phyloP scores from a whole-genome alignment of 129 eudicot genomes.

The Chrysanthemum seticuspe region DNA sequence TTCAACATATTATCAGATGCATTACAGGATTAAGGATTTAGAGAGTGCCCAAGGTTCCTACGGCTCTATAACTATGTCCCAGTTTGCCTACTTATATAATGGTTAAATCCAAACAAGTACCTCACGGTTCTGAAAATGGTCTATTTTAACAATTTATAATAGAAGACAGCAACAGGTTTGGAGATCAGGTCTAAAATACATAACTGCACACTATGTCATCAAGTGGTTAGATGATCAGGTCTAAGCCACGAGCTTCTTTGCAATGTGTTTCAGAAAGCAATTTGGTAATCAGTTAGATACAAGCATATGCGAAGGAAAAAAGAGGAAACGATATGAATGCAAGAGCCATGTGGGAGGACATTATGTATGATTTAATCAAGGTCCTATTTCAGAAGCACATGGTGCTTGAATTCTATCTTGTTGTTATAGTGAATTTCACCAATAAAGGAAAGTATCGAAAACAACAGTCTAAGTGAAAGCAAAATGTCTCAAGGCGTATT shows the following conservation, averaged over 20 bases:
- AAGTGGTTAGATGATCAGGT: too few relatives aligned
- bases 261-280: not conserved
- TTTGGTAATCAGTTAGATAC: conserved; percentile 12
- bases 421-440: conserved; percentile 13
- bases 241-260: too few relatives aligned
- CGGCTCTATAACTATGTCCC: not conserved
- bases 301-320: conserved; percentile 24
- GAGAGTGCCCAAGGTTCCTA: too few relatives aligned
- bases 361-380: conserved; percentile 22
- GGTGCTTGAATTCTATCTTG: conserved; percentile 30
- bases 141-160: too few relatives aligned
- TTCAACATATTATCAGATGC: not conserved
- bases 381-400: conserved; percentile 41
- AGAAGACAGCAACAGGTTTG: not conserved
- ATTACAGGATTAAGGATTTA: too few relatives aligned
- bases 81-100: conserved; percentile 8
- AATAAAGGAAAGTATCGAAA: conserved; percentile 5
- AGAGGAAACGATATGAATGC: conserved; percentile 29
- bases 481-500: conserved; percentile 24
- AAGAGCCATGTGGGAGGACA: conserved; percentile 33
- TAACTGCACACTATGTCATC: too few relatives aligned
- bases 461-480: conserved; percentile 25
- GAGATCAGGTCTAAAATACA: not conserved
- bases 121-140: not conserved
- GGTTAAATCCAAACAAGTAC: conserved; percentile 8